Evolutionary conservation across 2,329 filamentous ascomycete genomes (phyloP).

Genomic region (Cladophialophora yegresii): DNA sequence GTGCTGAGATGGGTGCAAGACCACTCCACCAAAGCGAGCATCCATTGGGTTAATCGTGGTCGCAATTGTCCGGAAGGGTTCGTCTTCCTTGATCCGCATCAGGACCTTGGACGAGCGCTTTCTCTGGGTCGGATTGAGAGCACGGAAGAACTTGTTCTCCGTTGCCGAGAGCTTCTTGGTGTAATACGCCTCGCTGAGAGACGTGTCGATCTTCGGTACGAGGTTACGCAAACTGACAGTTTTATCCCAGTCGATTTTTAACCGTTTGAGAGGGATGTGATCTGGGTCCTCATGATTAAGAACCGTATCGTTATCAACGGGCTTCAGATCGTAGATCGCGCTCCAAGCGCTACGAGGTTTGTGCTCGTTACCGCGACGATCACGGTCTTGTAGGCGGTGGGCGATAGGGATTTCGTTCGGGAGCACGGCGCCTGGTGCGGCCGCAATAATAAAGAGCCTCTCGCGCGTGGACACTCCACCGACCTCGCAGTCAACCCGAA

Average conservation of each 20-base stretch:
- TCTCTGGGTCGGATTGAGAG: conserved; percentile 33
- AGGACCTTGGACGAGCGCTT: conserved; percentile 35
- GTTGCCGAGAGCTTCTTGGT: conserved; percentile 17
- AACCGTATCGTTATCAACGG: conserved; percentile 62
- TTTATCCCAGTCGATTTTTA: conserved; percentile 41
- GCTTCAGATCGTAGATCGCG: conserved; percentile 63
- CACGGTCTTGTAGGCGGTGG: background rate
- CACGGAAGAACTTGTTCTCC: conserved; percentile 42
- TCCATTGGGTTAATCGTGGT: conserved; percentile 58
- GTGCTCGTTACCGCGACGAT: conserved; percentile 7
- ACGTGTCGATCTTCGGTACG: conserved; percentile 53
- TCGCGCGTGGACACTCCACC: conserved; percentile 67
- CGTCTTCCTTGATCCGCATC: conserved; percentile 45
- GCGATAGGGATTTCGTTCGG: background rate
- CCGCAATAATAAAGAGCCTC: conserved; percentile 70
- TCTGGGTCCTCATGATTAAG: conserved; percentile 68
- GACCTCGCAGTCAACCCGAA: conserved; percentile 69
- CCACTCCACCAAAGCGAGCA: conserved; percentile 49
- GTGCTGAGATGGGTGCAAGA: conserved; percentile 67
- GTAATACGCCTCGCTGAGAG: conserved; percentile 29
- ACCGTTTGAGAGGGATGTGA: conserved; percentile 57
- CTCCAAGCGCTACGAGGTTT: conserved; percentile 49
- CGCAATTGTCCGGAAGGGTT: conserved; percentile 64
- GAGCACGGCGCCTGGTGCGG: conserved; percentile 62
- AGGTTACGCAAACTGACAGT: conserved; percentile 46